Base-by-base conservation (phyloP, 202 grass and related monocot genomes). In the Elaeis oleifera region DNA sequence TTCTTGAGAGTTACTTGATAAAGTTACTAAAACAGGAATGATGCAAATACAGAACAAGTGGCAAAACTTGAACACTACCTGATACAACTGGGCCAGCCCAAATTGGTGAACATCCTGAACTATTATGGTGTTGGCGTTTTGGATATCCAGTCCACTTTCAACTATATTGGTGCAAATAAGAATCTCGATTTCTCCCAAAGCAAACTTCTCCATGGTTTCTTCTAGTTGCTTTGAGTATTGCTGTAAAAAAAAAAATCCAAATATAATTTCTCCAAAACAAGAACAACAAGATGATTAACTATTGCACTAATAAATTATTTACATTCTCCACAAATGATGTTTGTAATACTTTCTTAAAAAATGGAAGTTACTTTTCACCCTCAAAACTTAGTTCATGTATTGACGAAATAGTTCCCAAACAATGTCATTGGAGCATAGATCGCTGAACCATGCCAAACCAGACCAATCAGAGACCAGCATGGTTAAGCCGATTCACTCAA, bases 61-160 rank as follows among this genome's bases (percentile, higher is more conserved):
- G 21, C 5, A 4, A 23, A 4, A 50, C 7, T 5, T 24, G 61
- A 19, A 16, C 15, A 16, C 26, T 80, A 96, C 87, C 87, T 96
- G 91, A 76, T 96, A 96, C 20, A 96, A 69, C 54, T 96, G 91
- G 0, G 91, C 84, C 14, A 96, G 84, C 23, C 91, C 91, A 88
- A 88, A 96, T 59, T 82, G 65, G 69, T 96, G 83, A 68, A 89
- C 80, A 61, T 88, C 86, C 73, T 96, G 87, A 27, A 96, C 75
- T 64, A 96, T 79, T 70, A 90, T 85, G 53, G 87, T 96, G 59
- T 96, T 96, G 32, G 91, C 91, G 66, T 96, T 90, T 75, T 67
- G 81, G 75, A 96, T 90, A 65, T 96, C 87, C 58, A 96, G 73
- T 75, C 91, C 91, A 71, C 84, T 96, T 87, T 96, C 91, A 84